phyloP scores from a whole-genome alignment of 768 basidiomycete species.

The Suillus subaureus region DNA sequence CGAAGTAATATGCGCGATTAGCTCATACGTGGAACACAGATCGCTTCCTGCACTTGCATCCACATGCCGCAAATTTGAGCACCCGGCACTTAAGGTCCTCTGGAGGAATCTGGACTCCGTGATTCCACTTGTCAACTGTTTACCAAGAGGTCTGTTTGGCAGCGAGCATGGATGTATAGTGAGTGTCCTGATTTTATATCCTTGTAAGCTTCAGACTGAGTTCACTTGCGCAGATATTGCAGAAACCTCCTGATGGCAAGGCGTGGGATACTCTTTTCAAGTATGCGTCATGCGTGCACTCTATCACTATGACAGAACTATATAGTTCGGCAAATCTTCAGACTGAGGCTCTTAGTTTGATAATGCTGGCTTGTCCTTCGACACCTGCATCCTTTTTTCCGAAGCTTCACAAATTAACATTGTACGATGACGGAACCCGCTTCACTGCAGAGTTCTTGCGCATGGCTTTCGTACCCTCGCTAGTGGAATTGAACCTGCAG shows the following conservation, averaged over 20 bases:
- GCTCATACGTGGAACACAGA: neutral
- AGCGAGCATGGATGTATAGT: neutral
- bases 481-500: neutral
- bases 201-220: neutral
- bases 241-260: slow-evolving; percentile 3
- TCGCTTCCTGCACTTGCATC: neutral
- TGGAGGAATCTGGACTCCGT: slow-evolving; percentile 27
- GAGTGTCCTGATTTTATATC: neutral
- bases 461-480: slow-evolving; percentile 26
- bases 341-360: slow-evolving; percentile 2
- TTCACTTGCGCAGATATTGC: neutral
- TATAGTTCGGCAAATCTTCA: neutral
- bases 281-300: slow-evolving; percentile 20
- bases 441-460: slow-evolving; percentile 25
- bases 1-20: neutral
- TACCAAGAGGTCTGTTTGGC: neutral
- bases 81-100: slow-evolving; percentile 27
- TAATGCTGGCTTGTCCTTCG: slow-evolving; percentile 20
- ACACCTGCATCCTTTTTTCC: slow-evolving; percentile 22
- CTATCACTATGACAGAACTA: slow-evolving; percentile 11
- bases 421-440: slow-evolving; percentile 23
- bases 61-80: neutral
- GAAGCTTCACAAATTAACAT: slow-evolving; percentile 21
- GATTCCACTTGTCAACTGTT: slow-evolving; percentile 17
- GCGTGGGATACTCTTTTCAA: slow-evolving; percentile 24